These are phyloP conservation scores for Cinchona pubescens DNA, from an alignment of 257 asterid species.

Conservation along the genomic window DNA sequence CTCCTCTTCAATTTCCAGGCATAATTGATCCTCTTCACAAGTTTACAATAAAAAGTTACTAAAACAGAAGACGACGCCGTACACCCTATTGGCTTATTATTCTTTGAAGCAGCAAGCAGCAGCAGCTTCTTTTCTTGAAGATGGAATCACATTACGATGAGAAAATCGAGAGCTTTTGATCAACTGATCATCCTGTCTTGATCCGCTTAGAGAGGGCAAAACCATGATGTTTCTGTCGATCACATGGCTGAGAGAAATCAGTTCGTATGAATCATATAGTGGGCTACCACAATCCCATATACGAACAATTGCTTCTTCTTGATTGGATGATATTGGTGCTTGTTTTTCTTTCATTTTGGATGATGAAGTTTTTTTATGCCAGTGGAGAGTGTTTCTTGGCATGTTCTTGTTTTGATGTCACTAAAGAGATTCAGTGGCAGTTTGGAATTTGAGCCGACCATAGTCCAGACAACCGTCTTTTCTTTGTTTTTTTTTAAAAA, in stretches of 20 bases:
- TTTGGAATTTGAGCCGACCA: slow-evolving; percentile 8
- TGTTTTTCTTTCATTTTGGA: slow-evolving; percentile 11
- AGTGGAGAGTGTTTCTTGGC: not conserved
- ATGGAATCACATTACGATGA: not conserved
- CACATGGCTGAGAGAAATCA: slow-evolving; percentile 48
- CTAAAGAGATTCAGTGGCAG: slow-evolving; percentile 2
- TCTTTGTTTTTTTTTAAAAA: too few species aligned
- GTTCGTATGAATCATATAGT: slow-evolving; percentile 61
- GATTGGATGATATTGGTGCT: not conserved
- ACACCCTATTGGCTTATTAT: slow-evolving; percentile 6
- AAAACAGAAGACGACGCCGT: too few species aligned
- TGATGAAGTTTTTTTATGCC: slow-evolving; percentile 13
- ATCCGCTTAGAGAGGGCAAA: slow-evolving; percentile 36
- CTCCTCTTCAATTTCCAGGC: slow-evolving; percentile 21
- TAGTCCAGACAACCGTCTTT: too few species aligned
- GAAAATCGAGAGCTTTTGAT: not conserved
- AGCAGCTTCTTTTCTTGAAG: slow-evolving; percentile 1
- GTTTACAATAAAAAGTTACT: slow-evolving; percentile 12
- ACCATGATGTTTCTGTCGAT: slow-evolving; percentile 51
- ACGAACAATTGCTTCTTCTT: not conserved
- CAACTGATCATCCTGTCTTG: slow-evolving; percentile 23
- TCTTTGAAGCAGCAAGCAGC: slow-evolving; percentile 15
- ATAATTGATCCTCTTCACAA: slow-evolving; percentile 3
- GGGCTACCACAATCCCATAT: slow-evolving; percentile 85
- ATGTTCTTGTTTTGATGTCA: slow-evolving; percentile 6